phyloP scores from a whole-genome alignment of 139 green algal species.

The Ostreobium quekettii region DNA sequence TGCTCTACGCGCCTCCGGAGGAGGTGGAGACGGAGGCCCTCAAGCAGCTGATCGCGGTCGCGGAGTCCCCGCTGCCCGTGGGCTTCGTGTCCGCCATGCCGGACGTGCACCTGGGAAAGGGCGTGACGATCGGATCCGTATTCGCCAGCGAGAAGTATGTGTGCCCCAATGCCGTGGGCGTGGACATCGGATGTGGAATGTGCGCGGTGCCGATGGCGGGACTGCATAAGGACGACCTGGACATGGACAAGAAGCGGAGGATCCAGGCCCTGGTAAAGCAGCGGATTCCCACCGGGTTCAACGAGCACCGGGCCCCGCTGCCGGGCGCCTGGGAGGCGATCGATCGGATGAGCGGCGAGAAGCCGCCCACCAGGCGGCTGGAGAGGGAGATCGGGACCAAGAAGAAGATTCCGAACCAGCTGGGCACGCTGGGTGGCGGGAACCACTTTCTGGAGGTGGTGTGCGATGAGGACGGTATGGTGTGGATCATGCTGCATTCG shows the following conservation, averaged over 20 bases:
- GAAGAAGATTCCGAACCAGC: conserved; percentile 21
- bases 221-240: conserved; percentile 29
- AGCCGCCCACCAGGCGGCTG: conserved; percentile 20
- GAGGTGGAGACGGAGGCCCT: conserved; percentile 29
- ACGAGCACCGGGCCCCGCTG: conserved; percentile 8
- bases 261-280: conserved; percentile 27
- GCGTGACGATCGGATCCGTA: conserved; percentile 32
- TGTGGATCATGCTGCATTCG: conserved; percentile 39
- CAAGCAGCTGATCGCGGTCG: conserved; percentile 27
- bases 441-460: conserved; percentile 35
- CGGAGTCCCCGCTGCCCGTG: conserved; percentile 26
- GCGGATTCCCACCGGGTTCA: conserved; percentile 24
- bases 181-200: conserved; percentile 38
- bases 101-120: conserved; percentile 35
- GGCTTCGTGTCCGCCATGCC: conserved; percentile 36
- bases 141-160: conserved; percentile 32
- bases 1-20: conserved; percentile 21
- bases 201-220: conserved; percentile 28
- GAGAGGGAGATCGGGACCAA: conserved; percentile 7
- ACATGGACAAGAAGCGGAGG: conserved; percentile 4
- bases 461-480: conserved; percentile 25
- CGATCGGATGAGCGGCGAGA: conserved; percentile 23
- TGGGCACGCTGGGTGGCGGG: conserved; percentile 34
- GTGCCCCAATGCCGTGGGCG: conserved; percentile 31
- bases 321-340: conserved; percentile 6